Base-by-base conservation (phyloP, 306 rosid genomes). In the Gastrolobium villosum region DNA sequence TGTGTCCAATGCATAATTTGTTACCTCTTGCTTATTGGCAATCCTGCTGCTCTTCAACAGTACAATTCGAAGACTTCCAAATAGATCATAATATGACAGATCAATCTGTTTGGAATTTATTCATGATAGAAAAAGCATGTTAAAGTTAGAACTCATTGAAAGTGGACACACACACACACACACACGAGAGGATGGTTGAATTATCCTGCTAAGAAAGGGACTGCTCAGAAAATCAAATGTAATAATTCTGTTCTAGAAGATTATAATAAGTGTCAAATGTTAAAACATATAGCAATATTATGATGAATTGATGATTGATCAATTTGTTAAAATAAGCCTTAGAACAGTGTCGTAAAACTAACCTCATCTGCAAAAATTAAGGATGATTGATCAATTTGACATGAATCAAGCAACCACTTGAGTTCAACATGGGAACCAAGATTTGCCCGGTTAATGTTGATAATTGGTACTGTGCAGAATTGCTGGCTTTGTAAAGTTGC, bases 321-420 rank as follows among this genome's bases (percentile, higher is more conserved):
- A n/a, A n/a, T n/a, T n/a, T n/a, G n/a, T n/a, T n/a, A n/a, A n/a
- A n/a, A n/a, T n/a, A n/a, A n/a, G 15, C 13, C 53, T 11, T 31
- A 54, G 48, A 73, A 10, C 39, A 36, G 74, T 53, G 53, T 20
- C 9, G 31, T 52, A 41, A 66, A 74, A 85, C 88, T 37, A 34
- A 87, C 98, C 98, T 94, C 97, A 64, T 94, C 96, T 36, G 87
- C 62, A 81, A 94, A 94, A 55, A 88, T 81, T 72, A 94, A 84
- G 79, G 94, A 88, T 55, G 85, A 66, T 50, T 78, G 88, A 79
- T 94, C 91, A 74, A 94, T 89, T 79, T 85, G 94, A 84, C 96
- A 94, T 46, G 96, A 94, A 75, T 82, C 90, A 65, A 94, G 88
- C 82, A 94, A 82, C 97, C 98, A 94, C 74, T 85, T 89, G 72